Evolutionary conservation across 106 monocot genomes (phyloP), one percentile per base, ranked within the genome.

Genomic region (Phalaenopsis equestris): DNA sequence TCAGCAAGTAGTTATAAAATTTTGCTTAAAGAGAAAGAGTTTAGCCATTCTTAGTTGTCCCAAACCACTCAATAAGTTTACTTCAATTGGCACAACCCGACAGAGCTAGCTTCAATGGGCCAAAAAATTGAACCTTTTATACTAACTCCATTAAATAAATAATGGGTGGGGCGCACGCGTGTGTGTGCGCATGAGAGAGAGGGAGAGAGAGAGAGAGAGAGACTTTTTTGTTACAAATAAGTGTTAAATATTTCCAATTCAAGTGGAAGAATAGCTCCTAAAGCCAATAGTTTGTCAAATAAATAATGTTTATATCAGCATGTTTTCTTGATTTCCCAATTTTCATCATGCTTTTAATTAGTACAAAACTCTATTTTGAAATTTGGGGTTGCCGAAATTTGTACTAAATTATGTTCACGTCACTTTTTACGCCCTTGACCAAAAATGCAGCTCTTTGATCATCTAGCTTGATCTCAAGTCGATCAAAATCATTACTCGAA

Each of bases 241-340:
- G 11, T 9, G 7, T 48, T 48, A 48, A 48, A 48, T 48, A 36
- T 68, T 68, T 68, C 68, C 68, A 68, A 30, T 6, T 68, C 36
- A 68, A 68, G 30, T 9, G 68, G 68, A 68, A 68, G 68, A 30
- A 68, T 68, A 68, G 36, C 36, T 68, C 21, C 68, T 48, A 58
- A 17, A 18, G 16, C 18, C 9, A 58, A 58, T 58, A 58, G 58
- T 58, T 16, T 58, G 58, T 58, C 58, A 58, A 58, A n/a, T 58
- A 58, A 30, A 30, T 30, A 30, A 30, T 30, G 30, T 30, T 30
- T 30, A 30, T 30, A 30, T 30, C 30, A 30, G 30, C 30, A 30
- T 30, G 30, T 30, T 30, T 30, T 30, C 0, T 30, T 30, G 0
- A 30, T 30, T 30, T 30, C 30, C 30, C 30, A 30, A 56, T 16